These are phyloP conservation scores for Penicillium atrosanguineum DNA, from an alignment of 495 filamentous ascomycete genomes.

Conservation along the genomic window DNA sequence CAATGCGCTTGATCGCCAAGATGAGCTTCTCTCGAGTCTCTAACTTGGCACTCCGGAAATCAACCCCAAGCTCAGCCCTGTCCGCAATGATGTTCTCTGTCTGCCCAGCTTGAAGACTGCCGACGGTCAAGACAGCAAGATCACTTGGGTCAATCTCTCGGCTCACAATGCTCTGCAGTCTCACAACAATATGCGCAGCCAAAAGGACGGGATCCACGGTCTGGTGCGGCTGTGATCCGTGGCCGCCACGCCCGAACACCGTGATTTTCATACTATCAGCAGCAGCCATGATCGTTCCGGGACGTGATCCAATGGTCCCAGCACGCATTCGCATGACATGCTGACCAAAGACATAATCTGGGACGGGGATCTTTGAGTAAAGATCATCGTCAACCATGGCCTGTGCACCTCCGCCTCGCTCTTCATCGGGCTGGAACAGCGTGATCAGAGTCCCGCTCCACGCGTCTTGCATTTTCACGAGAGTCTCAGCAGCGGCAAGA, in stretches of 20 bases:
- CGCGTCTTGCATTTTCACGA: conserved; percentile 23
- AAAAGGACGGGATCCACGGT: conserved; percentile 51
- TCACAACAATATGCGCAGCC: conserved; percentile 46
- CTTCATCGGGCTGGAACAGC: conserved; percentile 55
- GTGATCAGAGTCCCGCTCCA: conserved; percentile 55
- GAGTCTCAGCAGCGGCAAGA: conserved; percentile 45
- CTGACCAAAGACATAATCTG: conserved; percentile 51
- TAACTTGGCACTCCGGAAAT: conserved; percentile 44
- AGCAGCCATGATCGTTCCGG: conserved; percentile 45
- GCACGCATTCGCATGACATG: conserved; percentile 50
- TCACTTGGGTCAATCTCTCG: conserved; percentile 49
- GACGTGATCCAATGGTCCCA: conserved; percentile 38
- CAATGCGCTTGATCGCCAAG: conserved; percentile 42
- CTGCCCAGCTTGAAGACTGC: conserved; percentile 49
- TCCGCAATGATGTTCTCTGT: conserved; percentile 55
- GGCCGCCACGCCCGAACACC: conserved; percentile 51
- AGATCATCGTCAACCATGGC: conserved; percentile 55
- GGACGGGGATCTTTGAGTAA: conserved; percentile 46
- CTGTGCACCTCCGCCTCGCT: conserved; percentile 49
- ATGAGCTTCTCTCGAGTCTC: conserved; percentile 40
- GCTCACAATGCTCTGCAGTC: conserved; percentile 51
- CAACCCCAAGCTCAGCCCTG: conserved; percentile 44
- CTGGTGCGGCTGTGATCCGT: conserved; percentile 50
- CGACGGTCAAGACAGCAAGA: conserved; percentile 50
- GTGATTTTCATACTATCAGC: conserved; percentile 52